Conservation (phyloP, 129 eudicot genomes). For the carrot (Daucus carota) region DNA sequence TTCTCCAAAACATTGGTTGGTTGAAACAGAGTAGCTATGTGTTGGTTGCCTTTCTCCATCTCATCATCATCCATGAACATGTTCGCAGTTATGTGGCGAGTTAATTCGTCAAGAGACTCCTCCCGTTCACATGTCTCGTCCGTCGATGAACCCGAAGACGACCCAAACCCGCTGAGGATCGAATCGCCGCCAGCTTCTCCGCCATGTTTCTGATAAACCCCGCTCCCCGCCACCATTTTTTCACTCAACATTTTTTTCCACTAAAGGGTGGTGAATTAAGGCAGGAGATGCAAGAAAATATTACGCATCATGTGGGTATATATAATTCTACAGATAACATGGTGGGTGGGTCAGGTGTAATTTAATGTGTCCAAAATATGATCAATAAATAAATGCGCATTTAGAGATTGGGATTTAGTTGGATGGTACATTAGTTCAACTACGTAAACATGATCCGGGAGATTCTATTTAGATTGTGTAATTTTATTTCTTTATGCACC, state of each 20-base stretch:
- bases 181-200: neutral
- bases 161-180: neutral
- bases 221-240: neutral
- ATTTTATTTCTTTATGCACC: neutral
- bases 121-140: slow-evolving; percentile 24
- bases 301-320: neutral
- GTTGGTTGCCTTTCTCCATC: neutral
- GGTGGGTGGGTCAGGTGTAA: slow-evolving; percentile 18
- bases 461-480: slow-evolving; percentile 12
- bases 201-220: neutral
- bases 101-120: slow-evolving; percentile 53
- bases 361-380: slow-evolving; percentile 5
- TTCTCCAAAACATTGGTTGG: neutral
- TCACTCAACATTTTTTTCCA: neutral
- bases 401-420: slow-evolving; percentile 18
- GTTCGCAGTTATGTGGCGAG: slow-evolving; percentile 61
- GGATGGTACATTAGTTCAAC: slow-evolving; percentile 34
- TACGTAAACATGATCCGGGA: slow-evolving; percentile 49
- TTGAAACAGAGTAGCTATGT: neutral
- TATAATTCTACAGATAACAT: neutral
- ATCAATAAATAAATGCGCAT: no score
- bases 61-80: slow-evolving; percentile 57
- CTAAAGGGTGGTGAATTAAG: neutral
- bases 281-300: neutral
- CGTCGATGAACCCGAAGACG: neutral